Evolutionary conservation across 768 basidiomycete genomes (phyloP).

Genomic region (Pholiota molesta): DNA sequence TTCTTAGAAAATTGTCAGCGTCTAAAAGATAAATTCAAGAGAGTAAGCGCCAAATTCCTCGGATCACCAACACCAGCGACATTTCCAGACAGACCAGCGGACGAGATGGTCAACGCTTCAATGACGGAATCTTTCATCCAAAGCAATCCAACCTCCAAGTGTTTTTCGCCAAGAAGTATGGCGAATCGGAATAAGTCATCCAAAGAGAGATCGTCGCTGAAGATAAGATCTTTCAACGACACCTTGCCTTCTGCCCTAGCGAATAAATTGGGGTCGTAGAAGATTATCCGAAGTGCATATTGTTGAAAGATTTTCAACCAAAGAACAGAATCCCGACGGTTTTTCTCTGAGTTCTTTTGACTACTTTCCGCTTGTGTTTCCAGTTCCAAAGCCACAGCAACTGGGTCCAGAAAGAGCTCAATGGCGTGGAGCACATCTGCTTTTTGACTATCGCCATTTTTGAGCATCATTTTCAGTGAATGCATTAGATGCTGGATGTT

Average conservation of each 20-base stretch:
- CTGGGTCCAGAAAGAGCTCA: background rate
- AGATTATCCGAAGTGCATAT: background rate
- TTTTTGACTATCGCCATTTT: background rate
- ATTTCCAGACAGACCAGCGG: background rate
- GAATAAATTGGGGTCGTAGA: background rate
- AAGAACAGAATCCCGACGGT: background rate
- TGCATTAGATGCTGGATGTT: too few species aligned
- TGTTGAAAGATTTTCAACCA: background rate
- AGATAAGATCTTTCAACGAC: background rate
- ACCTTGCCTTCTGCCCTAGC: background rate
- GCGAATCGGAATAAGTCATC: background rate
- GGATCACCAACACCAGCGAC: background rate
- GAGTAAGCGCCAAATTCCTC: background rate
- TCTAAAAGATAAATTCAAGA: too few species aligned
- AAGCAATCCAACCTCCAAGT: background rate
- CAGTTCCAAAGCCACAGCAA: too few species aligned
- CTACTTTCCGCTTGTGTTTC: too few species aligned
- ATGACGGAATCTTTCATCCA: background rate
- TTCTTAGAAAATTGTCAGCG: background rate
- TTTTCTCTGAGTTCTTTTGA: too few species aligned
- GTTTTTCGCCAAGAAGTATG: background rate
- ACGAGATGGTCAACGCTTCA: background rate
- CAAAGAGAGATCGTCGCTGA: background rate
- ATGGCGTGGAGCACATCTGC: background rate
- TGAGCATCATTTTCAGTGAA: too few species aligned